Evolutionary conservation across 208 protist genomes (phyloP).

Genomic region (Acanthamoeba lenticulata): DNA sequence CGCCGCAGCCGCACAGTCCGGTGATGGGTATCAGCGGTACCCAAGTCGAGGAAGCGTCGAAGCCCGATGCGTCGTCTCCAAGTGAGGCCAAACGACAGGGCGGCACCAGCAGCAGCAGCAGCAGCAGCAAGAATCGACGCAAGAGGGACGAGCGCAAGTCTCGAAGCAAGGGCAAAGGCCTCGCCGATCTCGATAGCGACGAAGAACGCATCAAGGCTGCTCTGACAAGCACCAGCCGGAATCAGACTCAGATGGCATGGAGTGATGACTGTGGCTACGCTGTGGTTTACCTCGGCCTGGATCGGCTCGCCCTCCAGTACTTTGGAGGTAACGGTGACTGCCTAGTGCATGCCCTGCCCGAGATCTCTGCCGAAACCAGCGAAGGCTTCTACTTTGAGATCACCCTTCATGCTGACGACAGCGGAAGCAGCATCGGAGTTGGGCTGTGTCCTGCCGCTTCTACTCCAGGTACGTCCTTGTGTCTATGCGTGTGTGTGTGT

Average conservation of each 20-base stretch:
- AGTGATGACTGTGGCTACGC: conserved; percentile 21
- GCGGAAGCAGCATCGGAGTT: conserved; percentile 20
- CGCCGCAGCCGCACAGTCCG: no score
- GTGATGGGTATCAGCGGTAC: no score
- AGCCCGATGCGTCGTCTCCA: background rate
- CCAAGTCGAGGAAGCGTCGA: background rate
- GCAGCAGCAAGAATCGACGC: background rate
- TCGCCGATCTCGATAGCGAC: background rate
- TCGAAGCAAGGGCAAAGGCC: background rate
- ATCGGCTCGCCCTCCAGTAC: conserved; percentile 29
- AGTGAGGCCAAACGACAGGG: background rate
- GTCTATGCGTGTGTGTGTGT: background rate
- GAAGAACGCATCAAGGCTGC: background rate
- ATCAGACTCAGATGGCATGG: background rate
- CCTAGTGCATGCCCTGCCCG: conserved; percentile 14
- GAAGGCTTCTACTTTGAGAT: conserved; percentile 9
- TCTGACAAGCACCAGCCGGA: background rate
- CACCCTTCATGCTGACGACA: background rate
- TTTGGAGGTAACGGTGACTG: conserved; percentile 8
- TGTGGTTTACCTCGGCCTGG: background rate
- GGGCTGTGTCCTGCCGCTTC: conserved; percentile 2
- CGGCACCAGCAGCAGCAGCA: no score
- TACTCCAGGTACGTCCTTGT: background rate
- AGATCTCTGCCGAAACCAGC: background rate
- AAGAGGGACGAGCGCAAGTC: background rate